Percentiles rank a stretch among this genome's conserved stretches.
phyloP scores from a whole-genome alignment of 2,329 filamentous ascomycete genomes.

The Colletotrichum nymphaeae region DNA sequence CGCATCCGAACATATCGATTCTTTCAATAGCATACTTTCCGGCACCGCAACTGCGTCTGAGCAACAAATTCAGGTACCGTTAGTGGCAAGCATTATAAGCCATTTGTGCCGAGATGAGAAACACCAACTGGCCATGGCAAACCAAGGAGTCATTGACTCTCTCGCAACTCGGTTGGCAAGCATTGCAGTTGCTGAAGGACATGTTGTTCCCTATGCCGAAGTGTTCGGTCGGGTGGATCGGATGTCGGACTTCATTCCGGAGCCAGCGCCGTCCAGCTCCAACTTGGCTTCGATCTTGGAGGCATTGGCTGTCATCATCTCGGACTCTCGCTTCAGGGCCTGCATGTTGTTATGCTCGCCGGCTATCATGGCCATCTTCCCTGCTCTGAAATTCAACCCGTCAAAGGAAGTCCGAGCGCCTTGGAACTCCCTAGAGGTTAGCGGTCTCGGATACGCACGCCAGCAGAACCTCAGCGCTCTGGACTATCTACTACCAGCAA shows the following conservation, averaged over 20 bases:
- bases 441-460: slow-evolving; percentile 59
- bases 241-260: slow-evolving; percentile 68
- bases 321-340: slow-evolving; percentile 82
- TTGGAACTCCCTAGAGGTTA: slow-evolving; percentile 65
- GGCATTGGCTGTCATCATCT: slow-evolving; percentile 80
- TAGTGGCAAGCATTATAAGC: slow-evolving; percentile 68
- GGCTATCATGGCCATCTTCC: slow-evolving; percentile 76
- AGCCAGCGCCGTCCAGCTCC: slow-evolving; percentile 67
- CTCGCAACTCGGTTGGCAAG: slow-evolving; percentile 79
- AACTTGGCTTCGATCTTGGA: slow-evolving; percentile 79
- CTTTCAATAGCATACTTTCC: slow-evolving; percentile 68
- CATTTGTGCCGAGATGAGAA: slow-evolving; percentile 74
- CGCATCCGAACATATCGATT: slow-evolving; percentile 33
- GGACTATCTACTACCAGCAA: slow-evolving; percentile 72
- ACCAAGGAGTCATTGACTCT: slow-evolving; percentile 80
- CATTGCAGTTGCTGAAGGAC: slow-evolving; percentile 75
- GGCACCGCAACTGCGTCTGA: slow-evolving; percentile 64
- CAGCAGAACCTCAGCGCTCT: slow-evolving; percentile 65
- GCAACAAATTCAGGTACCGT: slow-evolving; percentile 70
- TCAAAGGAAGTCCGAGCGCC: slow-evolving; percentile 60
- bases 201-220: slow-evolving; percentile 75
- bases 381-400: slow-evolving; percentile 64
- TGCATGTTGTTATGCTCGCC: slow-evolving; percentile 77
- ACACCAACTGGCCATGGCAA: slow-evolving; percentile 78
- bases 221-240: slow-evolving; percentile 64